Percentiles rank a stretch among this genome's conserved stretches.
Conservation (phyloP, 495 filamentous ascomycete genomes). For the Haplographium delicatum region DNA sequence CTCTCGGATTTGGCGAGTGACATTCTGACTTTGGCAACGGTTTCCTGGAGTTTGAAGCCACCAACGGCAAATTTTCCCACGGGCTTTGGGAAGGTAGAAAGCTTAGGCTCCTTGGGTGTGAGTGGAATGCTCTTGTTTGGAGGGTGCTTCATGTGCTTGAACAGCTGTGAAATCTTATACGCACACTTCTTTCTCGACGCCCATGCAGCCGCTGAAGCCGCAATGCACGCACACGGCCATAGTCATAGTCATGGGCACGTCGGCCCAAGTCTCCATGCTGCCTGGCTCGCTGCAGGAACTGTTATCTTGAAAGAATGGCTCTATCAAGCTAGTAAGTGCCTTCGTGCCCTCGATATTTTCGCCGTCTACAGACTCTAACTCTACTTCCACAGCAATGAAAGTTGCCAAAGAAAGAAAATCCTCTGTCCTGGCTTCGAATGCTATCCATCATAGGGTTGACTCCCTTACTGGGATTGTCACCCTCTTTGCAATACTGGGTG, state of each 20-base stretch:
- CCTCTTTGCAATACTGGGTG: slow-evolving; percentile 77
- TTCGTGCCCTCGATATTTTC: not conserved
- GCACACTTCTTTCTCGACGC: slow-evolving; percentile 75
- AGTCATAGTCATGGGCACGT: slow-evolving; percentile 55
- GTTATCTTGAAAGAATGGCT: slow-evolving; percentile 95
- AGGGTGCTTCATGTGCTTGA: slow-evolving; percentile 84
- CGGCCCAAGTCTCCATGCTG: slow-evolving; percentile 83
- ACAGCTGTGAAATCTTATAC: slow-evolving; percentile 67
- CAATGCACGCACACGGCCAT: slow-evolving; percentile 55
- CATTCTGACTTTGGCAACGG: slow-evolving; percentile 85
- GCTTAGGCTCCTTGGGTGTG: slow-evolving; percentile 86
- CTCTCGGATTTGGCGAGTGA: slow-evolving; percentile 93
- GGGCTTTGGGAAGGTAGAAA: slow-evolving; percentile 97
- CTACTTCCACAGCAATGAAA: slow-evolving; percentile 72
- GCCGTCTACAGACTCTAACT: not conserved
- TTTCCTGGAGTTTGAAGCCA: slow-evolving; percentile 81
- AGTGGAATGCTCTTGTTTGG: slow-evolving; percentile 83
- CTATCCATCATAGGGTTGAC: slow-evolving; percentile 92
- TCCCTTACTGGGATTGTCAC: slow-evolving; percentile 92
- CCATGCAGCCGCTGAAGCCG: slow-evolving; percentile 47
- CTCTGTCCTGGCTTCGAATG: slow-evolving; percentile 94
- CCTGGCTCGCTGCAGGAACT: slow-evolving; percentile 89
- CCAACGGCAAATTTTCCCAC: slow-evolving; percentile 77
- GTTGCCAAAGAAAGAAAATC: slow-evolving; percentile 91
- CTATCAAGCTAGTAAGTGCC: slow-evolving; percentile 82